Percentiles rank a stretch among this genome's conserved stretches.
Evolutionary conservation across 495 filamentous ascomycete species (phyloP).

Genomic region (Neurospora sp.): DNA sequence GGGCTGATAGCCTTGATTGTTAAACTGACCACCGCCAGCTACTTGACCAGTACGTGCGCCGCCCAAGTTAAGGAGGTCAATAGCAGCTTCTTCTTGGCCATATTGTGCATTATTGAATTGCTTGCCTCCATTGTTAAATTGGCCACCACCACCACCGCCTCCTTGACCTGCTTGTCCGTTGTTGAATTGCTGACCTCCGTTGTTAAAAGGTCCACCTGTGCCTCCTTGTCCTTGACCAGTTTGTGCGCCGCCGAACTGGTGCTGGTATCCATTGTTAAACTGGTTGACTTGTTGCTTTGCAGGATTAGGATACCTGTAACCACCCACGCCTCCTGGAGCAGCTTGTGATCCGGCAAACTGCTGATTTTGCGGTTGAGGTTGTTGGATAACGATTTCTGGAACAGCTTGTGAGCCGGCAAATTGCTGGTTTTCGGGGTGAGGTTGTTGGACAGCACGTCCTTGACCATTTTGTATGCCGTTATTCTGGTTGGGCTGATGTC

Average conservation of each 20-base stretch:
- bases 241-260: neutral
- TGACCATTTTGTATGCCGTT: no score
- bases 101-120: neutral
- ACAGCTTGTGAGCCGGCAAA: neutral
- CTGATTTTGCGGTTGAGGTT: neutral
- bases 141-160: neutral
- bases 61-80: neutral
- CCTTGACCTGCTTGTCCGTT: neutral
- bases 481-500: neutral
- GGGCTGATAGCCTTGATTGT: neutral
- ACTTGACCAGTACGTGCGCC: neutral
- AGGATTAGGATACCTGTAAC: neutral
- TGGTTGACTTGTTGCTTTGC: neutral
- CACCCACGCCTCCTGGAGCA: neutral
- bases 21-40: neutral
- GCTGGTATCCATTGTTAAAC: neutral
- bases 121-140: neutral
- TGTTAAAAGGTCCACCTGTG: neutral
- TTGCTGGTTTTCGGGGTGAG: neutral
- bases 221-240: neutral
- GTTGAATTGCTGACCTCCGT: neutral
- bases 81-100: neutral
- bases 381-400: neutral
- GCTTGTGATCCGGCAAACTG: neutral
- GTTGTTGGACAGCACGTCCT: neutral